Conservation (phyloP, 805 yeast genomes). For the Saccharomycopsis sp. region DNA sequence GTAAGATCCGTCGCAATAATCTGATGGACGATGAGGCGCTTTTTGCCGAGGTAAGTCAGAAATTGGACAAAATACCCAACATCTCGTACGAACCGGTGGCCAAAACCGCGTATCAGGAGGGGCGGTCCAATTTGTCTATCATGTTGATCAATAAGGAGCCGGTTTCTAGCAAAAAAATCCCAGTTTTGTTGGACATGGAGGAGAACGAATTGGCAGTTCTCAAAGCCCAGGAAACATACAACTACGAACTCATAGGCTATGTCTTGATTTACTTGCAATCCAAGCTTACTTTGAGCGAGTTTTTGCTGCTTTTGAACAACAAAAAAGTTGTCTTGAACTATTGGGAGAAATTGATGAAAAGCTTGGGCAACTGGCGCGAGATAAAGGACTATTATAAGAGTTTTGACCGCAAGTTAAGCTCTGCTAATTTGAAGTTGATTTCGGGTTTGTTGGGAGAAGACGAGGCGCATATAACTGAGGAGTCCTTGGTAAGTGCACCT, state of each 20-base stretch:
- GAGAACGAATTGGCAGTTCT: conserved; percentile 62
- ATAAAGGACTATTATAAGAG: conserved; percentile 18
- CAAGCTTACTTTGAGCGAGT: conserved; percentile 28
- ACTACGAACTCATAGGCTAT: conserved; percentile 52
- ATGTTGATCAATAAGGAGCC: conserved; percentile 66
- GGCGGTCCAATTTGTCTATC: conserved; percentile 63
- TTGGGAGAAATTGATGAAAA: conserved; percentile 27
- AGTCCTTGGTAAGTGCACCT: too few species aligned
- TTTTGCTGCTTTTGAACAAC: conserved; percentile 57
- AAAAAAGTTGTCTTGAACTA: conserved; percentile 35
- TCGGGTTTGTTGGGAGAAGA: conserved; percentile 29
- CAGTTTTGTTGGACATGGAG: conserved; percentile 61
- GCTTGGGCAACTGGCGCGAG: conserved; percentile 8
- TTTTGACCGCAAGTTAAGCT: conserved; percentile 43
- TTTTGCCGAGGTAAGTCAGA: conserved; percentile 40
- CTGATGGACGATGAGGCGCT: conserved; percentile 54
- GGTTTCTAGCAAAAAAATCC: conserved; percentile 50
- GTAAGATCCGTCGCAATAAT: conserved; percentile 51
- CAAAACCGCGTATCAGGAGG: conserved; percentile 69
- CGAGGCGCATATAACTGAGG: conserved; percentile 30
- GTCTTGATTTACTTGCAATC: conserved; percentile 46
- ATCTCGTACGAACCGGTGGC: conserved; percentile 57
- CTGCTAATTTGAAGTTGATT: conserved; percentile 36
- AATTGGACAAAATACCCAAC: conserved; percentile 35
- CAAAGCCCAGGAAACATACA: conserved; percentile 56